Evolutionary conservation across 2,329 filamentous ascomycete genomes (phyloP), one percentile per base, ranked within the genome.

Genomic region (Fusarium sp.): DNA sequence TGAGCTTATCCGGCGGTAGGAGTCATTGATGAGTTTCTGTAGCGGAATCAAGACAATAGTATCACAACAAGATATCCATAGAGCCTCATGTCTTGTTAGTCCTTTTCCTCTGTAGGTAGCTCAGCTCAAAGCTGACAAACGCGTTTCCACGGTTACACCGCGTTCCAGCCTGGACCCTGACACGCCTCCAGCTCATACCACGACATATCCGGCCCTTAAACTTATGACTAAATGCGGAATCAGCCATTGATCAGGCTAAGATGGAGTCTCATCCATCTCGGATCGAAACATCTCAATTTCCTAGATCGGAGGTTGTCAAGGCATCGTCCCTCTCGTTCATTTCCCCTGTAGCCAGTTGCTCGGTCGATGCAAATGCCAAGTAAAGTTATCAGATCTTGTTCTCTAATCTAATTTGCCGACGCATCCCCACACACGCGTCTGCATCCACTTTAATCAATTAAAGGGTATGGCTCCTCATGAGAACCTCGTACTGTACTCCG

Each of bases 361-460:
- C 40, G 57, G 65, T 58, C 64, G 48, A 68, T 65, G 38, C 51
- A 50, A 67, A 41, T 53, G 69, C 69, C 67, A 71, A 71, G 69
- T 26, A 48, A 51, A 60, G 6, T 71, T 71, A 71, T 71, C 69
- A 69, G 69, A 71, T 71, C 67, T 39, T 49, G 15, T 44, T 60
- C 51, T 54, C 11, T 46, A 15, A 45, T 51, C 26, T 53, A 29
- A 67, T 61, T 65, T 45, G 64, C 39, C 13, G 31, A 42, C 19
- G 19, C 19, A 19, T 13, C 4, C 6, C 11, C 46, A 47, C 53
- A 46, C 56, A 55, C 44, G 7, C 29, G 32, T 12, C 45, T 36
- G 43, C 24, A 58, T 31, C 55, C 53, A 64, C 64, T 55, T 46
- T 54, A 46, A 41, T 43, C 49, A 58, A 70, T 64, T 58, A 62